Percentiles rank a stretch among this genome's conserved stretches.
Conservation (phyloP, 495 filamentous ascomycete species). For the Xylaria scruposa region DNA sequence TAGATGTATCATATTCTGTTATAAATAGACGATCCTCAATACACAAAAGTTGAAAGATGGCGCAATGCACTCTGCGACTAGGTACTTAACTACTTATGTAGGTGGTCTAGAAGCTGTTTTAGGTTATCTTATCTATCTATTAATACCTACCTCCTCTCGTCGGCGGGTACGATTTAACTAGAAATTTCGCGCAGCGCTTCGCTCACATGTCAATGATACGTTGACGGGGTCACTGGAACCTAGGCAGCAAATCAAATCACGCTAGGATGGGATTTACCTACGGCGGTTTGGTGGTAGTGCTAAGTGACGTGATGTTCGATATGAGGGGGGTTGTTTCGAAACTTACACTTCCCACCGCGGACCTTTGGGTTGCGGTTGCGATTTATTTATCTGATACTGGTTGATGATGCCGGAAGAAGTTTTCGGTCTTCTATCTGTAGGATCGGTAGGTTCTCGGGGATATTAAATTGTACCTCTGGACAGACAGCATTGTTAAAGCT, state of each 20-base stretch:
- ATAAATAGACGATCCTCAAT: neutral
- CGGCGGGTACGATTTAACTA: no score
- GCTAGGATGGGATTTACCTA: neutral
- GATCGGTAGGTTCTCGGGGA: neutral
- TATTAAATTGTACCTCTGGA: neutral
- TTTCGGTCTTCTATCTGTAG: no score
- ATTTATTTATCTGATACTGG: neutral
- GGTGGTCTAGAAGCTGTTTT: neutral
- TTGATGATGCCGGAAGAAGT: neutral
- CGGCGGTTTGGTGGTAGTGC: neutral
- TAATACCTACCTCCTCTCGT: no score
- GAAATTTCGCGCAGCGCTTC: neutral
- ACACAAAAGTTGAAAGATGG: neutral
- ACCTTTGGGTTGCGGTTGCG: no score
- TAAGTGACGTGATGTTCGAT: neutral
- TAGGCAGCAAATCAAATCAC: neutral
- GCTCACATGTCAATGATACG: neutral
- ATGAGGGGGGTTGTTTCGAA: no score
- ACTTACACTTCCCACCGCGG: no score
- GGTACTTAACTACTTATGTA: no score
- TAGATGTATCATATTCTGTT: neutral
- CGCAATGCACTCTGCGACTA: neutral
- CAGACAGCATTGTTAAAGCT: neutral
- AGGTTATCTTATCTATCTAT: neutral
- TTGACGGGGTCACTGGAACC: neutral